A percentile compares a stretch with the other conserved stretches of the same genome.
These are phyloP conservation scores for Curvularia spicifera DNA, from an alignment of 2,329 filamentous ascomycete species.

Conservation along the genomic window DNA sequence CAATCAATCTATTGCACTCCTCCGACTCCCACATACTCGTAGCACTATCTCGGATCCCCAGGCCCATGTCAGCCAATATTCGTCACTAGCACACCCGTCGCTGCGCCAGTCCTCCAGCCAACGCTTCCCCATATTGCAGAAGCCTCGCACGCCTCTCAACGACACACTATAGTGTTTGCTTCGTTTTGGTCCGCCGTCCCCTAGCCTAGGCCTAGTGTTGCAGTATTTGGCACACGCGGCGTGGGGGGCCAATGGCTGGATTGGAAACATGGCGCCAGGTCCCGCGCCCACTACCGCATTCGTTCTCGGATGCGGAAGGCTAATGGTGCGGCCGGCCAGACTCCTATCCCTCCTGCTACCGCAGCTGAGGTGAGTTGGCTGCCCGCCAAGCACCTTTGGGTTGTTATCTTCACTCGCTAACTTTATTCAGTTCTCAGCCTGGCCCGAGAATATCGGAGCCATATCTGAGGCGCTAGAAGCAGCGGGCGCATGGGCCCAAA, in stretches of 20 bases:
- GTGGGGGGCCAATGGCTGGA: conserved; percentile 12
- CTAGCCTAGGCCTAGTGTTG: conserved; percentile 1
- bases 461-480: conserved; percentile 15
- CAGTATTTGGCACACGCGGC: background rate
- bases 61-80: background rate
- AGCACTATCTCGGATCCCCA: background rate
- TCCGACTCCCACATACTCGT: too few relatives aligned
- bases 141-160: background rate
- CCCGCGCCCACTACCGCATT: conserved; percentile 17
- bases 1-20: background rate
- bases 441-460: conserved; percentile 11
- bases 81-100: background rate
- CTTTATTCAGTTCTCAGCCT: conserved; percentile 8
- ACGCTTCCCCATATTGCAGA: conserved; percentile 3
- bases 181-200: background rate
- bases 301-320: conserved; percentile 5
- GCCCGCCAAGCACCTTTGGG: conserved; percentile 13
- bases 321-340: conserved; percentile 7
- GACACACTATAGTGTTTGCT: conserved; percentile 4
- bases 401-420: conserved; percentile 19
- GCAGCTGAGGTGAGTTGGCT: conserved; percentile 12
- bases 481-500: conserved; percentile 19
- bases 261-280: conserved; percentile 3
- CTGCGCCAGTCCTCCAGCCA: background rate
- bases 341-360: conserved; percentile 5